Base-by-base conservation (phyloP, 805 yeast genomes). In the Hanseniaspora vineae region DNA sequence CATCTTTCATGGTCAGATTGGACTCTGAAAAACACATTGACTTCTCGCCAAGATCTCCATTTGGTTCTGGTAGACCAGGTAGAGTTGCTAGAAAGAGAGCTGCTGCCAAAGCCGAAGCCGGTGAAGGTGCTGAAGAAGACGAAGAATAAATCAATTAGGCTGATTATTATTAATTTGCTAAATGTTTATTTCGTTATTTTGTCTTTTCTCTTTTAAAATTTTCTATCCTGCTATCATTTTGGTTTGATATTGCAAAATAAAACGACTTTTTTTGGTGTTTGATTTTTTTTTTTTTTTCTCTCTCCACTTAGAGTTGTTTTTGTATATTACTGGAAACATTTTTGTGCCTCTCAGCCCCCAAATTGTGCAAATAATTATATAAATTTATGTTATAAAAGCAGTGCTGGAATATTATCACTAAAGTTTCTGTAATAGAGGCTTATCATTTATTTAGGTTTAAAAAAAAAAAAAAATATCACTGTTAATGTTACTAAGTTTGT, bases 31-130 rank as follows among this genome's bases (percentile, higher is more conserved):
- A 92, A 85, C 97, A 92, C 88, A 87, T 92, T 76, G 97, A 92
- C 82, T 92, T 90, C 67, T 95, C 98, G 66, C 84, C 92, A 71
- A 87, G 86, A 73, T 92, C 98, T 62, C 98, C 98, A 74, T 90
- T 86, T 89, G 98, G 98, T 75, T 98, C 98, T 78, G 98, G 96
- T 66, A 90, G 98, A 80, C 94, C 98, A 64, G 98, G 98, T 73
- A 92, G 98, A 82, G 95, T 87, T 69, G 94, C 92, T 83, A 87
- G 97, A 84, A 86, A 79, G 75, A 80, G 84, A 81, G 71, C 75
- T 62, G 75, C 70, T 63, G 62, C 61, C 79, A 73, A 68, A 73
- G 68, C 65, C 75, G 77, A 72, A 60, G 74, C 68, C 58, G 82
- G 70, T 57, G 89, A 72, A 58, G 90, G 73, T 64, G 95, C 29